Conservation (phyloP, 805 yeast species). For the Starmerella powellii region DNA sequence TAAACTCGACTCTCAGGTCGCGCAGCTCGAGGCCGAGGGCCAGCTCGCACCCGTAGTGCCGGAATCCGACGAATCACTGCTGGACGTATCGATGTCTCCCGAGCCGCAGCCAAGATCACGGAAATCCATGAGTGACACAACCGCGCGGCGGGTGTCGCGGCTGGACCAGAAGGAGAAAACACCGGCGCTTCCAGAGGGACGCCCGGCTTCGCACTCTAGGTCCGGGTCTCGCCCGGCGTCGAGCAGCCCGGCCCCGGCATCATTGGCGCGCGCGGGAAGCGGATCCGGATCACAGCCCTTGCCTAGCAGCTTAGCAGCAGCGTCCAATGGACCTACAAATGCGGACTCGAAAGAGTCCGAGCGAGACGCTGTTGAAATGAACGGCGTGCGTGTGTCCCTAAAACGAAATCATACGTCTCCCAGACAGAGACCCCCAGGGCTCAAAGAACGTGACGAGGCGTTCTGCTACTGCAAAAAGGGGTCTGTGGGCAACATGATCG, state of each 20-base stretch:
- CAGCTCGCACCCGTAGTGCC: slow-evolving; percentile 39
- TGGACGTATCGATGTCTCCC: slow-evolving; percentile 9
- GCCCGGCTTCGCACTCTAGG: background rate
- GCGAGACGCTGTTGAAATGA: slow-evolving; percentile 10
- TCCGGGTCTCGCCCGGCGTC: background rate
- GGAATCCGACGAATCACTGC: slow-evolving; percentile 14
- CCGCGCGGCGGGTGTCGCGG: slow-evolving; percentile 6
- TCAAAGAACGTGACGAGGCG: slow-evolving; percentile 46
- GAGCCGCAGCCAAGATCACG: slow-evolving; percentile 13
- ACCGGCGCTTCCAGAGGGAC: background rate
- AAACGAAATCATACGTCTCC: slow-evolving; percentile 13
- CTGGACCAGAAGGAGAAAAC: slow-evolving; percentile 3
- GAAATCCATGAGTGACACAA: slow-evolving; percentile 3
- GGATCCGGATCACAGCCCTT: background rate
- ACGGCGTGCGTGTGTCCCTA: slow-evolving; percentile 16
- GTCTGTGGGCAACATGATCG: slow-evolving; percentile 93
- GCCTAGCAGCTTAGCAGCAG: too few species aligned
- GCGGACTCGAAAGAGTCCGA: background rate
- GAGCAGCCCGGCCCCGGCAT: too few species aligned
- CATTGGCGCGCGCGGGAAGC: background rate
- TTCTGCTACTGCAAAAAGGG: slow-evolving; percentile 92
- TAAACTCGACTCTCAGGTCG: slow-evolving; percentile 63
- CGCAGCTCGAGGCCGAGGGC: slow-evolving; percentile 65
- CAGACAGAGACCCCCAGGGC: slow-evolving; percentile 12
- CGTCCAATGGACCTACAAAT: too few species aligned